Percentiles rank a stretch among this genome's conserved stretches.
phyloP scores from a whole-genome alignment of 1,284 basidiomycete genomes.

The Ganoderma resinaceum region DNA sequence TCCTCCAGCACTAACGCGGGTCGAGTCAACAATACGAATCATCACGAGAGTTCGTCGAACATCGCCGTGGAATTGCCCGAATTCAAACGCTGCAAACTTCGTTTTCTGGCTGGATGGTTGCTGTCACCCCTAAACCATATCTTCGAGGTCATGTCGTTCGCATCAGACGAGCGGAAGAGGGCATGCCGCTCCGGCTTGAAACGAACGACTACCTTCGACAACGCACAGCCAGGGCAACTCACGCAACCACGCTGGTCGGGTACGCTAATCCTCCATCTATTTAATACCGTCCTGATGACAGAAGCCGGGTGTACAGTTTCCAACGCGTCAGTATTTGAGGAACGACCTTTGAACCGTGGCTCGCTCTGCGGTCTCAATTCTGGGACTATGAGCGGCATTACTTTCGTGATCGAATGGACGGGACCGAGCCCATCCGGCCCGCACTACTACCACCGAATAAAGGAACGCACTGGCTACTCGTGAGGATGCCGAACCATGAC shows the following conservation, averaged over 20 bases:
- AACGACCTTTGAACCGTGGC: no score
- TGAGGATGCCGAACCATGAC: background rate
- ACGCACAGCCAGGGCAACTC: background rate
- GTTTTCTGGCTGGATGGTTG: background rate
- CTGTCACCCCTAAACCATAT: background rate
- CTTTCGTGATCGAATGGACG: background rate
- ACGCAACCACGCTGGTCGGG: background rate
- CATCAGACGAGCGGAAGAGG: background rate
- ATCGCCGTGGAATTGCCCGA: background rate
- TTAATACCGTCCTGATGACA: background rate
- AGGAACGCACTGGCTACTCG: background rate
- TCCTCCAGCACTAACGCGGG: background rate
- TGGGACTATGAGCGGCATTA: background rate
- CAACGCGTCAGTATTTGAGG: no score
- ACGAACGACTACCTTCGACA: no score
- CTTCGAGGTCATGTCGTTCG: background rate
- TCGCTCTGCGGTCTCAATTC: no score
- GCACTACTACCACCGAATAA: background rate
- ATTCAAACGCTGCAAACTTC: background rate
- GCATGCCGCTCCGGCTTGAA: background rate
- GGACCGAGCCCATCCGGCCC: background rate
- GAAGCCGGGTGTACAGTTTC: background rate
- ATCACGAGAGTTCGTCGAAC: background rate
- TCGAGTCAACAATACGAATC: background rate
- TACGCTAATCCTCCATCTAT: background rate